Percentiles rank a stretch among this genome's conserved stretches.
Evolutionary conservation across 1,284 basidiomycete species (phyloP).

Genomic region (Trichosporon sp.): DNA sequence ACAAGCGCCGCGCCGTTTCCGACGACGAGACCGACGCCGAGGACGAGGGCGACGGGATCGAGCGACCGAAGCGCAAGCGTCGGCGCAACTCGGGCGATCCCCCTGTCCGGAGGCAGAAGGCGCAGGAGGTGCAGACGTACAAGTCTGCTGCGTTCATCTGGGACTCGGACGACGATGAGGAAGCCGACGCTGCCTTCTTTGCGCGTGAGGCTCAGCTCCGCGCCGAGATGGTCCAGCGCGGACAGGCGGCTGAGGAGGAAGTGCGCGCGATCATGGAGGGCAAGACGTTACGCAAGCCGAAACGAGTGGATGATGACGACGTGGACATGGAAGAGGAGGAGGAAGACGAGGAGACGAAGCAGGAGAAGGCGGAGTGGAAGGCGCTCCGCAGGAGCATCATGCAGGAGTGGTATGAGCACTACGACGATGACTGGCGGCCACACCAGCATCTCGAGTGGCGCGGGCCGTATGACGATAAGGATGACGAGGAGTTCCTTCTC

Average conservation of each 20-base stretch:
- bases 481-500: conserved; percentile 1
- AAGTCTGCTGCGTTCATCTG: conserved; percentile 85
- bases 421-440: neutral
- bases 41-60: conserved; percentile 52
- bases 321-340: conserved; percentile 9
- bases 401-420: neutral
- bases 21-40: conserved; percentile 63
- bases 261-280: conserved; percentile 4
- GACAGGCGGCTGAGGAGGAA: conserved; percentile 41
- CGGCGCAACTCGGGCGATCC: conserved; percentile 4
- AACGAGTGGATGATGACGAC: conserved; percentile 2
- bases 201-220: conserved; percentile 61
- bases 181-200: conserved; percentile 59
- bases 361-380: neutral
- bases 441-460: neutral
- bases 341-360: neutral
- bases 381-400: neutral
- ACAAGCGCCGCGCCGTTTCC: conserved; percentile 52
- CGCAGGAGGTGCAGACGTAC: conserved; percentile 62
- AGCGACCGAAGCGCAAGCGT: conserved; percentile 39
- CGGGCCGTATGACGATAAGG: neutral
- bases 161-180: conserved; percentile 68
- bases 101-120: conserved; percentile 34
- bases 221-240: conserved; percentile 53
- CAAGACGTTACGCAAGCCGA: neutral